Evolutionary conservation across 495 filamentous ascomycete genomes (phyloP).

Genomic region (Copromyces sp.): DNA sequence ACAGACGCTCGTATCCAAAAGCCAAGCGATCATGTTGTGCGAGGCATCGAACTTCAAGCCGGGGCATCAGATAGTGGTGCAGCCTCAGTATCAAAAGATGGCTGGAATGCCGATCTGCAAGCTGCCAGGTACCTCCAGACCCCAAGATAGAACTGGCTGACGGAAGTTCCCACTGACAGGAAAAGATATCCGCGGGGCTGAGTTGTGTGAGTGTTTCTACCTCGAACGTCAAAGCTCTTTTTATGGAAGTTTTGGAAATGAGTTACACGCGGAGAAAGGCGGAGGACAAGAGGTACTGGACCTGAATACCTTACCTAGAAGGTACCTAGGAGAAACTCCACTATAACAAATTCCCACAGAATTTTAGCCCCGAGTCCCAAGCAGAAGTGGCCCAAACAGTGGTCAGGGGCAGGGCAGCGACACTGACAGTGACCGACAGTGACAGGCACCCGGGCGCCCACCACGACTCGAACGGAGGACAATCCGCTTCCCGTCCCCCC

Average conservation of each 20-base stretch:
- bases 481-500: background rate
- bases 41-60: background rate
- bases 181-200: background rate
- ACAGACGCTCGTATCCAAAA: background rate
- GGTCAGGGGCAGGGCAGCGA: background rate
- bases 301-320: background rate
- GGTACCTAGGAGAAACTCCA: no score
- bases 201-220: background rate
- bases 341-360: no score
- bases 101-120: background rate
- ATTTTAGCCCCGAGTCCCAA: background rate
- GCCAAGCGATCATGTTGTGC: background rate
- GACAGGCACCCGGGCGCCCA: background rate
- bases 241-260: background rate
- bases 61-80: background rate
- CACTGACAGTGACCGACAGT: background rate
- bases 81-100: background rate
- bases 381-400: background rate
- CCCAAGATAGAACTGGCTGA: background rate
- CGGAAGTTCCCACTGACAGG: background rate
- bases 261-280: background rate
- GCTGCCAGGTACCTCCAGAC: background rate
- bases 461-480: background rate
- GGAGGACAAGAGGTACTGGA: background rate
- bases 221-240: background rate